Conservation (phyloP, 192 early-diverging fungal species). For the Coemansia sp. region DNA sequence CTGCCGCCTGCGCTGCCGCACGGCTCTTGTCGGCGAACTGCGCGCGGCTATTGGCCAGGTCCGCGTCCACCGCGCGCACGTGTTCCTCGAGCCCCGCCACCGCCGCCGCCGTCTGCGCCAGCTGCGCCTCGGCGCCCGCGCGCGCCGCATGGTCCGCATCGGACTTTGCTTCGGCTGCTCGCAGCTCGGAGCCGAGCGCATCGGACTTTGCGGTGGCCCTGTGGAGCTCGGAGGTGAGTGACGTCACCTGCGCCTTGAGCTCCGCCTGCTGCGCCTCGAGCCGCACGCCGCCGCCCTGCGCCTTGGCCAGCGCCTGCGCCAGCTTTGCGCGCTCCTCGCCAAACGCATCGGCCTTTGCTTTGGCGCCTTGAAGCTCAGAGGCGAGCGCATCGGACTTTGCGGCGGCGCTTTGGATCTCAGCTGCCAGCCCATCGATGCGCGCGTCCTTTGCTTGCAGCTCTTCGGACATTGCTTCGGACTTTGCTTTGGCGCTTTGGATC, state of each 20-base stretch:
- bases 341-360: conserved; percentile 1
- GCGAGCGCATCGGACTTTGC: neutral
- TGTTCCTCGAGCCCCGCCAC: conserved; percentile 33
- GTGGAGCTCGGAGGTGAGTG: conserved; percentile 2
- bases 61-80: conserved; percentile 43
- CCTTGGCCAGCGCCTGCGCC: conserved; percentile 39
- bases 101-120: conserved; percentile 18
- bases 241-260: conserved; percentile 17
- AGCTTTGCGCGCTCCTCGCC: conserved; percentile 32
- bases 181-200: neutral
- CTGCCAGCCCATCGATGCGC: neutral
- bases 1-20: conserved; percentile 28
- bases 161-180: no score
- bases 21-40: conserved; percentile 56
- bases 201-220: neutral
- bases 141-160: no score
- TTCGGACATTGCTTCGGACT: neutral
- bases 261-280: conserved; percentile 30
- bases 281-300: conserved; percentile 26
- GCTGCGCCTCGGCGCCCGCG: conserved; percentile 12
- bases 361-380: no score
- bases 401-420: conserved; percentile 2
- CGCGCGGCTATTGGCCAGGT: conserved; percentile 52
- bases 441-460: no score
- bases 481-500: no score